These are phyloP conservation scores for Globisporangium okanoganense DNA, from an alignment of 352 stramenopile species.

Conservation along the genomic window DNA sequence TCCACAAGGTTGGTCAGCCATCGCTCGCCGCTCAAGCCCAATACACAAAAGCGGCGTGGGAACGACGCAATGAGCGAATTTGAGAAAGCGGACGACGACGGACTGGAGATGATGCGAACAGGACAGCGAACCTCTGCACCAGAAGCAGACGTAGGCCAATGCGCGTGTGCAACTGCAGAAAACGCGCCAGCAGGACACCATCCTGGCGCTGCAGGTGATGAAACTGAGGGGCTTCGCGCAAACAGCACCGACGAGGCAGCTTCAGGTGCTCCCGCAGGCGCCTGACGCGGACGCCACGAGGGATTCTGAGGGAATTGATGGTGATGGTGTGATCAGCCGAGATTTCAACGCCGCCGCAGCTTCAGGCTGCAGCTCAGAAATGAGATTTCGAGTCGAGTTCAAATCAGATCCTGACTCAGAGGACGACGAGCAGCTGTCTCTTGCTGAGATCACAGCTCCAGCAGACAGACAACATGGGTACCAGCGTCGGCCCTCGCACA, in stretches of 20 bases:
- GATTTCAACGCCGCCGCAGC: constrained; percentile 14
- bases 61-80: constrained; percentile 14
- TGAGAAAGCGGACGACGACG: constrained; percentile 41
- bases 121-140: constrained; percentile 63
- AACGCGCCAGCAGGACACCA: constrained; percentile 42
- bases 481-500: background rate
- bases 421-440: constrained; percentile 5
- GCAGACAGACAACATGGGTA: constrained; percentile 13
- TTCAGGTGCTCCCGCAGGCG: constrained; percentile 7
- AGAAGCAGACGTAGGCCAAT: constrained; percentile 39
- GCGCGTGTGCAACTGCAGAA: constrained; percentile 28
- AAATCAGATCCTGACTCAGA: background rate
- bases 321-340: background rate
- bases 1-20: constrained; percentile 61
- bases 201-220: constrained; percentile 50
- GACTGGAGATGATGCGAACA: constrained; percentile 66
- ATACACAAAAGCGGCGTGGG: constrained; percentile 16
- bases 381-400: background rate
- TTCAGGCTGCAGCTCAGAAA: background rate
- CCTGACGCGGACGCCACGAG: too few species aligned
- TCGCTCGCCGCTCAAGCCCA: constrained; percentile 15
- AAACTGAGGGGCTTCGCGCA: constrained; percentile 36
- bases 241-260: constrained; percentile 23
- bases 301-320: background rate
- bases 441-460: constrained; percentile 23